Percentiles rank a stretch among this genome's conserved stretches.
phyloP scores from a whole-genome alignment of 139 green algal species.

The Asterochloris erici region DNA sequence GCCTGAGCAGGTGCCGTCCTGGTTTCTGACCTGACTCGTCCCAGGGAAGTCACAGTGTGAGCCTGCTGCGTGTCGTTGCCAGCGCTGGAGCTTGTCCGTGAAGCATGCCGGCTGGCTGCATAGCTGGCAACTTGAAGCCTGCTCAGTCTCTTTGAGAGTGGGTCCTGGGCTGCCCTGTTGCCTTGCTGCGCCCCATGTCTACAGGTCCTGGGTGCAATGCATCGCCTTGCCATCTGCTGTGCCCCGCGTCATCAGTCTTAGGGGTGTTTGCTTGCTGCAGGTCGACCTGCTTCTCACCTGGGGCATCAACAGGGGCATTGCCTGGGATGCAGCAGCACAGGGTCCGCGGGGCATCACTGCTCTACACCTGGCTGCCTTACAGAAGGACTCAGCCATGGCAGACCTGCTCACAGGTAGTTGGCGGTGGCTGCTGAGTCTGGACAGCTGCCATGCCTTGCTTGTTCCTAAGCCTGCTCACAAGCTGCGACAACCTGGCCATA shows the following conservation, averaged over 20 bases:
- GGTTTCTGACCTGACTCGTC: neutral
- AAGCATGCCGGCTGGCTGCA: neutral
- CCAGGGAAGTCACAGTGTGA: neutral
- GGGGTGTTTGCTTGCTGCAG: neutral
- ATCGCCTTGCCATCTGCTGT: neutral
- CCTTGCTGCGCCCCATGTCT: neutral
- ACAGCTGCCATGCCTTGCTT: neutral
- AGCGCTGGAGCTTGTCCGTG: neutral
- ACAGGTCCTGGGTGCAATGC: neutral
- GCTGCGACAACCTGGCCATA: neutral
- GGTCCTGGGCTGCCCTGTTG: neutral
- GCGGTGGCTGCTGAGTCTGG: neutral
- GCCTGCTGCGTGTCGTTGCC: neutral
- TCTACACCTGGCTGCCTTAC: conserved; percentile 43
- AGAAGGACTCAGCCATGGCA: conserved; percentile 35
- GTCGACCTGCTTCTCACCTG: conserved; percentile 28
- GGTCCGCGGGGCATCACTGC: conserved; percentile 34
- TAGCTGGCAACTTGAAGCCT: neutral
- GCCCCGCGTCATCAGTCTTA: neutral
- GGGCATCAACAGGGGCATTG: conserved; percentile 15
- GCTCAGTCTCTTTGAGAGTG: neutral
- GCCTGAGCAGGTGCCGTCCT: neutral
- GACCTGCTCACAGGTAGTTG: conserved; percentile 27
- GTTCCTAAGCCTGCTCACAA: neutral
- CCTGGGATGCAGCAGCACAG: conserved; percentile 20